A percentile compares a stretch with the other conserved stretches of the same genome.
phyloP scores from a whole-genome alignment of 2,329 filamentous ascomycete genomes.

The Alternaria sp. region DNA sequence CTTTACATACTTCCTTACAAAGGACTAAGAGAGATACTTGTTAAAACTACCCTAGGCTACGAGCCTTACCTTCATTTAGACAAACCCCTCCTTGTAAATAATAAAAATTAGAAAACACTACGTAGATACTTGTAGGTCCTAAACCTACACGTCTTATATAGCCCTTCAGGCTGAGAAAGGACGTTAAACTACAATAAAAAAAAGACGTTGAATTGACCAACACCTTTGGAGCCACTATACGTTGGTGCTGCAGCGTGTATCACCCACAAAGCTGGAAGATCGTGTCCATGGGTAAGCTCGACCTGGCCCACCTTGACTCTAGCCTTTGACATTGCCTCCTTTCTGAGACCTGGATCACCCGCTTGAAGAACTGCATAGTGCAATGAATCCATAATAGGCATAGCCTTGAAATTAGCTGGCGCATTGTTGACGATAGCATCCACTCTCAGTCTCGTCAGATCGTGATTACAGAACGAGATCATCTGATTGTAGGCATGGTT shows the following conservation, averaged over 20 bases:
- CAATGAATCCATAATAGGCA: conserved; percentile 27
- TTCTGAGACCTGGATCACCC: conserved; percentile 38
- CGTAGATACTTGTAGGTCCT: too few relatives aligned
- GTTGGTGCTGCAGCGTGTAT: conserved; percentile 45
- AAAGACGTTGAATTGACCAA: conserved; percentile 40
- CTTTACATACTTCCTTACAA: too few relatives aligned
- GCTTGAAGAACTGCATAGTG: conserved; percentile 40
- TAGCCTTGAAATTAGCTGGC: conserved; percentile 25
- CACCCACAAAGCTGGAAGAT: conserved; percentile 41
- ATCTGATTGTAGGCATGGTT: conserved; percentile 44
- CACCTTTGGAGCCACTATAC: conserved; percentile 31
- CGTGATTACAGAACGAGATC: conserved; percentile 43
- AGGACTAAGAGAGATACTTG: too few relatives aligned
- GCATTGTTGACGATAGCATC: conserved; percentile 50
- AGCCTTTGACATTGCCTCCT: conserved; percentile 29
- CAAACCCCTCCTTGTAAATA: too few relatives aligned
- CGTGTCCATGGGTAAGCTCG: conserved; percentile 38
- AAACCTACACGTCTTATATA: too few relatives aligned
- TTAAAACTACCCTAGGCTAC: too few relatives aligned
- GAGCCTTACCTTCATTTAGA: too few relatives aligned
- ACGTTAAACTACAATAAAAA: too few relatives aligned
- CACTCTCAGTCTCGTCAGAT: conserved; percentile 45
- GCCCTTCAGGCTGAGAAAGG: too few relatives aligned
- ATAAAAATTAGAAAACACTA: too few relatives aligned
- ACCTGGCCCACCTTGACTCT: conserved; percentile 36